These are phyloP conservation scores for Lecanicillium sp. DNA, from an alignment of 2,329 filamentous ascomycete species.

Conservation along the genomic window DNA sequence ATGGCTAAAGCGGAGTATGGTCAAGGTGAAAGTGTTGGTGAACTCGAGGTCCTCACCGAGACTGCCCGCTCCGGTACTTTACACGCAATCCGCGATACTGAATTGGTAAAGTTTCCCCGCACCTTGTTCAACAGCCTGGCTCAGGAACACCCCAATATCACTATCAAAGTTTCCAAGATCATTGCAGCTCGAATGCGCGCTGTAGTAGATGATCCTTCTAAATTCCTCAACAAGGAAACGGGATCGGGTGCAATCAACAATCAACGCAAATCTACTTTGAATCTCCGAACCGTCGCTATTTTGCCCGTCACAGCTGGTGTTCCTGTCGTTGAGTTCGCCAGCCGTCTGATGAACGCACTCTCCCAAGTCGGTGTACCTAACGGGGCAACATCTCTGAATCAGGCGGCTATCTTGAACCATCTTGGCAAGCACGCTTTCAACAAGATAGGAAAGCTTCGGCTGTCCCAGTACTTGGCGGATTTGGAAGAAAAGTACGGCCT, in stretches of 20 bases:
- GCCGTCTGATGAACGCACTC: conserved; percentile 76
- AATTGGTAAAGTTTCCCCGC: conserved; percentile 90
- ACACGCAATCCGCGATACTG: conserved; percentile 93
- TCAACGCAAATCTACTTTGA: conserved; percentile 76
- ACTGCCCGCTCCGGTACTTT: conserved; percentile 82
- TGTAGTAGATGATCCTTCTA: conserved; percentile 72
- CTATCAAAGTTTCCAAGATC: conserved; percentile 98
- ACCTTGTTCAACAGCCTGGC: conserved; percentile 96
- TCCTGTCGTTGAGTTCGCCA: conserved; percentile 91
- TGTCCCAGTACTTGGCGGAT: conserved; percentile 93
- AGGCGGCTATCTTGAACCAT: conserved; percentile 89
- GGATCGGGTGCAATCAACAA: conserved; percentile 42
- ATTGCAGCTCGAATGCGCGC: conserved; percentile 92
- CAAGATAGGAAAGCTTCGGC: conserved; percentile 91
- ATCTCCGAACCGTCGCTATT: conserved; percentile 86
- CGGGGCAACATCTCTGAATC: conserved; percentile 85
- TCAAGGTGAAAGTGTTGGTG: conserved; percentile 94
- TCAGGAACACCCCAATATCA: conserved; percentile 94
- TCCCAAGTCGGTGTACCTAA: conserved; percentile 83
- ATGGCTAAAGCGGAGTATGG: conserved; percentile 87
- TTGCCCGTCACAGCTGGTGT: conserved; percentile 86
- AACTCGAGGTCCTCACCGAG: conserved; percentile 94
- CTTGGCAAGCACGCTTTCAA: conserved; percentile 94
- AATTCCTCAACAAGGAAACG: conserved; percentile 56
- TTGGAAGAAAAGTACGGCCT: conserved; percentile 95